Evolutionary conservation across 495 filamentous ascomycete species (phyloP), one percentile per base, ranked within the genome.

Genomic region (Penicillium soppii): DNA sequence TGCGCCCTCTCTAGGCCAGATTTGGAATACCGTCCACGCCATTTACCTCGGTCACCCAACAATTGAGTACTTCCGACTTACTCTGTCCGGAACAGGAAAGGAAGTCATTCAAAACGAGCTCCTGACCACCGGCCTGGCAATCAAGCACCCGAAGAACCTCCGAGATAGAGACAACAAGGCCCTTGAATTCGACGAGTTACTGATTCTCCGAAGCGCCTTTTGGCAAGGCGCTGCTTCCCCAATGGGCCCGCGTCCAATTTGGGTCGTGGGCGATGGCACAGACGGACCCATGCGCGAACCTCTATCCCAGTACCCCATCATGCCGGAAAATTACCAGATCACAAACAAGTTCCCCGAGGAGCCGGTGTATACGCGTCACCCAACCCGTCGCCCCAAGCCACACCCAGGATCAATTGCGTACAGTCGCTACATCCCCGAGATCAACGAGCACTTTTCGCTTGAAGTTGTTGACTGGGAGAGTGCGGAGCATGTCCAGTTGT

Each of bases 161-260:
- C 47, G 54, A 48, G 54, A 47, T 29, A 50, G 53, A 60, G 51
- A 61, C 17, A 35, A 29, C 50, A 52, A 61, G 8, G 29, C 56
- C 26, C 56, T 51, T 7, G 36, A 57, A 35, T 33, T 59, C 16
- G 52, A 67, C 15, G 64, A 68, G 8, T 17, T 72, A n/a, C 30
- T 72, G 32, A 43, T 72, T 30, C 56, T 70, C 16, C 66, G 69
- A 19, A 66, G 62, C 17, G 72, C 83, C 9, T 88, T 88, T 71
- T 88, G 84, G 83, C 84, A 88, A 56, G 83, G 84, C 33, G 84
- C 84, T 21, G 84, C 71, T 20, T 85, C 82, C 1, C 84, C 84
- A 22, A 72, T 83, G 21, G 84, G 84, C 22, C 63, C 82, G 7
- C 83, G 83, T 13, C 79, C 82, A 5, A 80, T 75, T 39, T 88